A percentile compares a stretch with the other conserved stretches of the same genome.
phyloP scores from a whole-genome alignment of 169 alveolate species.

The Plasmodium malariae region DNA sequence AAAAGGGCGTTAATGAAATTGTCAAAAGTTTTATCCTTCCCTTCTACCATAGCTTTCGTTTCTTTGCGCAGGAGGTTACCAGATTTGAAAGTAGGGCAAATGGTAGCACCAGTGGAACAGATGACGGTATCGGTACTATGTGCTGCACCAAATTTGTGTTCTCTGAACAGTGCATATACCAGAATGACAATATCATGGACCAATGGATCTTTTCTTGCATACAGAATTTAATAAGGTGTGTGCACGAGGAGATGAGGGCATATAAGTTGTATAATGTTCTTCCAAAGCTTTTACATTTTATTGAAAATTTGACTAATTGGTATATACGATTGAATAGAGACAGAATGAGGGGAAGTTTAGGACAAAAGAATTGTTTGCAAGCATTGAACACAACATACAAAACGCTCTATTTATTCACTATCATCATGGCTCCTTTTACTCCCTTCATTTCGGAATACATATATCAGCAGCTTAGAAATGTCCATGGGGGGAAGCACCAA shows the following conservation, averaged over 20 bases:
- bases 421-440: constrained; percentile 91
- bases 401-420: constrained; percentile 91
- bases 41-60: constrained; percentile 97
- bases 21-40: constrained; percentile 98
- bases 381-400: constrained; percentile 92
- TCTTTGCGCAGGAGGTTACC: constrained; percentile 95
- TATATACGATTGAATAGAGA: constrained; percentile 96
- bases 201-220: constrained; percentile 95
- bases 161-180: constrained; percentile 80
- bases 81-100: constrained; percentile 91
- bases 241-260: constrained; percentile 95
- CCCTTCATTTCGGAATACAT: constrained; percentile 95
- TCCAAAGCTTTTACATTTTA: constrained; percentile 93
- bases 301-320: constrained; percentile 98
- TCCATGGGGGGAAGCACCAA: too few species aligned
- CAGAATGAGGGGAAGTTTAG: constrained; percentile 97
- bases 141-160: too few species aligned
- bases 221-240: constrained; percentile 88
- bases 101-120: too few species aligned
- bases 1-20: constrained; percentile 95
- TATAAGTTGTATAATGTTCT: constrained; percentile 97
- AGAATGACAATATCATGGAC: constrained; percentile 93
- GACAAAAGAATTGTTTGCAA: constrained; percentile 89
- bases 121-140: too few species aligned
- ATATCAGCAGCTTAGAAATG: constrained; percentile 93